phyloP scores from a whole-genome alignment of 257 asterid genomes.

The Euphrasia confusa region DNA sequence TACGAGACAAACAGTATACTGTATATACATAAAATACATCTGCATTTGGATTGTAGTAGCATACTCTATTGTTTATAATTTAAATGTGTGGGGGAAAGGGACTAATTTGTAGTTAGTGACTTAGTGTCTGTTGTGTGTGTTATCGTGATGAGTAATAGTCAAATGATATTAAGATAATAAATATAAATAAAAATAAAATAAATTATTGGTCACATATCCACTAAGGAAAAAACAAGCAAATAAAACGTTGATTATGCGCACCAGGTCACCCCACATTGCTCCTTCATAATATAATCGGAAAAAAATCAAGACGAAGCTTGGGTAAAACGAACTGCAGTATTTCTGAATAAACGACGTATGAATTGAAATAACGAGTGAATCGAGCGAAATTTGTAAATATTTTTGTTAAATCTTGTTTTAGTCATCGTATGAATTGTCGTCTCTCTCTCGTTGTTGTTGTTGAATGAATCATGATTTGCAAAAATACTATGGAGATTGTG shows the following conservation, averaged over 20 bases:
- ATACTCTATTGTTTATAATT: not conserved
- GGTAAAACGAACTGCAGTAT: too few relatives aligned
- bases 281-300: too few relatives aligned
- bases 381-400: too few relatives aligned
- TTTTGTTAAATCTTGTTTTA: too few relatives aligned
- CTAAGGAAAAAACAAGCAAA: constrained; percentile 25
- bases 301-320: too few relatives aligned
- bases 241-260: constrained; percentile 51
- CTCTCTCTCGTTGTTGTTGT: too few relatives aligned
- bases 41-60: not conserved
- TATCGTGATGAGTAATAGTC: constrained; percentile 48
- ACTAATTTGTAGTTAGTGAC: constrained; percentile 22
- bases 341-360: too few relatives aligned
- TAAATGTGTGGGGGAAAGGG: constrained; percentile 18
- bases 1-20: too few relatives aligned
- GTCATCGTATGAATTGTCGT: too few relatives aligned
- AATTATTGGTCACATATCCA: constrained; percentile 43
- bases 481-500: too few relatives aligned
- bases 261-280: constrained; percentile 52
- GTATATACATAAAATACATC: not conserved
- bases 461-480: too few relatives aligned
- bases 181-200: not conserved
- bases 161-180: constrained; percentile 13
- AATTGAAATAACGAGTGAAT: too few relatives aligned
- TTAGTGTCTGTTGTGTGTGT: constrained; percentile 29